Percentiles rank a stretch among this genome's conserved stretches.
Evolutionary conservation across 345 rosid genomes (phyloP).

Genomic region (Lumnitzera racemosa): DNA sequence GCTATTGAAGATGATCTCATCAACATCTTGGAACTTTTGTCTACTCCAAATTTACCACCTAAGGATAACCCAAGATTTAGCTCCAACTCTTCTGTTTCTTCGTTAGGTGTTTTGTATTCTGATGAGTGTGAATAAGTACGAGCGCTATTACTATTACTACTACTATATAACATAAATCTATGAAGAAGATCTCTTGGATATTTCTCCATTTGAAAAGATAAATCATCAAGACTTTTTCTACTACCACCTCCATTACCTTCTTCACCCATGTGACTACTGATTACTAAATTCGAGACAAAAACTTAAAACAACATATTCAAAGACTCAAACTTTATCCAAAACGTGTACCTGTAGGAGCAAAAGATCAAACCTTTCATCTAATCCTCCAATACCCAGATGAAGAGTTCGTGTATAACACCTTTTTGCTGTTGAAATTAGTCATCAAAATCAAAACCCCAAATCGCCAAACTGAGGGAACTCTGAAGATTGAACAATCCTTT

Average conservation of each 20-base stretch:
- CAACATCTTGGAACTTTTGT: constrained; percentile 44
- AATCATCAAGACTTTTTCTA: constrained; percentile 41
- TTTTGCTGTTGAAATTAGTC: too few relatives aligned
- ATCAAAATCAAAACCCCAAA: too few relatives aligned
- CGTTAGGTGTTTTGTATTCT: constrained; percentile 8
- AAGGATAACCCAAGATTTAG: constrained; percentile 80
- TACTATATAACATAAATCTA: constrained; percentile 43
- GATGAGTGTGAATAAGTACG: constrained; percentile 3
- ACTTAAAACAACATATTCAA: background rate
- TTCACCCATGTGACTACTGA: constrained; percentile 41
- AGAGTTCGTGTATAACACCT: background rate
- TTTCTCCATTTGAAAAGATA: constrained; percentile 50
- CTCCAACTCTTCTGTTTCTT: constrained; percentile 47
- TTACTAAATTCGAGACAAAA: constrained; percentile 1
- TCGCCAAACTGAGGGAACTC: too few relatives aligned
- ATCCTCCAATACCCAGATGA: constrained; percentile 20
- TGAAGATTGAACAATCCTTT: too few relatives aligned
- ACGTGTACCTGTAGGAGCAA: background rate
- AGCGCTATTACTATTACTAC: background rate
- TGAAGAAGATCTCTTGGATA: constrained; percentile 75
- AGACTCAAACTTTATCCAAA: too few relatives aligned
- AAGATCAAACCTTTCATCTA: constrained; percentile 18
- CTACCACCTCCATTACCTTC: constrained; percentile 33
- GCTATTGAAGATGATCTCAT: constrained; percentile 73
- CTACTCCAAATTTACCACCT: constrained; percentile 89